Conservation (phyloP, 148 eudicot species). For the Persicaria tinctoria region DNA sequence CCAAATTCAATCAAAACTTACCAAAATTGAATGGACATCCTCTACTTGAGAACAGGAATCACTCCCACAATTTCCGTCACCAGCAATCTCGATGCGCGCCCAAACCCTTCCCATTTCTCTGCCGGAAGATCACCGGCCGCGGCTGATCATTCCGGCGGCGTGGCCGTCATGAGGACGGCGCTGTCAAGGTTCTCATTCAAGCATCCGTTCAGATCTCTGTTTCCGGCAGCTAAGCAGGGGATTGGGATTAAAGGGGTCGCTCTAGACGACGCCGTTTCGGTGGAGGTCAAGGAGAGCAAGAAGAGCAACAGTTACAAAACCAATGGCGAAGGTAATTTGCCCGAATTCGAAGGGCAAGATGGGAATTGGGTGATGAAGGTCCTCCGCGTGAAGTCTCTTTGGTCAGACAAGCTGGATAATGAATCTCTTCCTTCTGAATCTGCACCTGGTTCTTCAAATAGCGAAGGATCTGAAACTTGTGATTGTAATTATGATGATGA, state of each 20-base stretch:
- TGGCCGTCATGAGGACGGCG: conserved; percentile 6
- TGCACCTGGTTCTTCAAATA: conserved; percentile 13
- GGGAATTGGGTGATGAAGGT: conserved; percentile 86
- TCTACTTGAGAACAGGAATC: conserved; percentile 46
- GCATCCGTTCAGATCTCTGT: conserved; percentile 62
- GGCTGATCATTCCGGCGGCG: conserved; percentile 18
- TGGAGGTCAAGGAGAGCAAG: conserved; percentile 27
- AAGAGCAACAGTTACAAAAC: conserved; percentile 9
- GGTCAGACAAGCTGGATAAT: conserved; percentile 28
- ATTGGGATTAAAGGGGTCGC: conserved; percentile 29
- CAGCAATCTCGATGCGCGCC: conserved; percentile 21
- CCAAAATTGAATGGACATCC: conserved; percentile 41
- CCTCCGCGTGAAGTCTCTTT: conserved; percentile 48
- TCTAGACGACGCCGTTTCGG: conserved; percentile 50
- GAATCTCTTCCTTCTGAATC: neutral
- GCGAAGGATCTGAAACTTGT: conserved; percentile 30
- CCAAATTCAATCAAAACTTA: too few relatives aligned
- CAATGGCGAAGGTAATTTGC: conserved; percentile 20
- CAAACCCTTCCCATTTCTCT: conserved; percentile 25
- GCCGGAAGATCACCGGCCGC: conserved; percentile 22
- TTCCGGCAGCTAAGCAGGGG: conserved; percentile 31
- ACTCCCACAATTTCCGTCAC: conserved; percentile 20
- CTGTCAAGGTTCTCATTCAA: conserved; percentile 55
- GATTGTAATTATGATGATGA: conserved; percentile 19
- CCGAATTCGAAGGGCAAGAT: conserved; percentile 12